Evolutionary conservation across 176 grass and related monocot species (phyloP).

Genomic region (Carex pumila): DNA sequence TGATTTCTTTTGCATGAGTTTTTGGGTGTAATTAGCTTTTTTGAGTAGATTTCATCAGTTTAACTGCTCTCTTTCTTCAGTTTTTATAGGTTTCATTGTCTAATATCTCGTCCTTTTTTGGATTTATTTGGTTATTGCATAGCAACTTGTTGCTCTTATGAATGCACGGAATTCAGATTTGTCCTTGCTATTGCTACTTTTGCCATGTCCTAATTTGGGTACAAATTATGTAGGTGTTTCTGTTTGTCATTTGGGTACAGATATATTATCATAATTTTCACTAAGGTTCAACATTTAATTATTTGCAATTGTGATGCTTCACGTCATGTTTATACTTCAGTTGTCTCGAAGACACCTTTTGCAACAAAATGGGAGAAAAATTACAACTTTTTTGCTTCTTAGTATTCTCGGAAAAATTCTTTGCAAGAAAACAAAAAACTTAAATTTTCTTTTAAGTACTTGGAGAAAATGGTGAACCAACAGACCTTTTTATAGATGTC

Average conservation of each 20-base stretch:
- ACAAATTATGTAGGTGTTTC: background rate
- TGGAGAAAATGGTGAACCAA: too few species aligned
- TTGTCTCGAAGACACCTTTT: background rate
- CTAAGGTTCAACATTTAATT: background rate
- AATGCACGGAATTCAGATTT: background rate
- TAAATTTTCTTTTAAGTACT: background rate
- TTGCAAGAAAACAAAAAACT: background rate
- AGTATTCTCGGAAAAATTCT: background rate
- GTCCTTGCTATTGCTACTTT: background rate
- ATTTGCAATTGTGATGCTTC: background rate
- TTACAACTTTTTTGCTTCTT: background rate
- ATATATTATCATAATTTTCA: background rate
- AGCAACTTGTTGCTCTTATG: background rate
- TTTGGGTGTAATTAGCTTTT: background rate
- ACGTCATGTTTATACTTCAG: background rate
- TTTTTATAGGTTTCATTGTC: too few species aligned
- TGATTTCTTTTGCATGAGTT: background rate
- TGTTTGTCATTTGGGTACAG: background rate
- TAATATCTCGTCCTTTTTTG: background rate
- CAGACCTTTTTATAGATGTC: too few species aligned
- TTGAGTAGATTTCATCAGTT: too few species aligned
- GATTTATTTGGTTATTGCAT: background rate
- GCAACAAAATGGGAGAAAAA: too few species aligned
- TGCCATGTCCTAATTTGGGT: background rate
- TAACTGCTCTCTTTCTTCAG: too few species aligned